Evolutionary conservation across 148 eudicot genomes (phyloP).

Genomic region (Silene latifolia): DNA sequence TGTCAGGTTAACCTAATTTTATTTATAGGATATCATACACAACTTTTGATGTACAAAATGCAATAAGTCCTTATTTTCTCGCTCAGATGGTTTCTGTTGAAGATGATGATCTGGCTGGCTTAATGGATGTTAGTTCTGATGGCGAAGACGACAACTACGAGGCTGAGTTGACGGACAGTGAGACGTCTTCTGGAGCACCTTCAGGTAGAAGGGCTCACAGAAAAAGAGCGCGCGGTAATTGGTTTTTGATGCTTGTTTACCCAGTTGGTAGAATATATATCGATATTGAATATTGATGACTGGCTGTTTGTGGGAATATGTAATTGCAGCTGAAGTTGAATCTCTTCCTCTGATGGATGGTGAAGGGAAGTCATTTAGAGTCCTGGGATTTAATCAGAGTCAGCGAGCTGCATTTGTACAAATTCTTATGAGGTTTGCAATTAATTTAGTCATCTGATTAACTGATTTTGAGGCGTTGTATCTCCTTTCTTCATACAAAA

Average conservation of each 20-base stretch:
- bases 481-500: background rate
- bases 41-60: background rate
- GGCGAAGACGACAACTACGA: conserved; percentile 95
- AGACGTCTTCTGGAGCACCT: conserved; percentile 52
- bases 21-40: background rate
- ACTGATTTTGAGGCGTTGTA: background rate
- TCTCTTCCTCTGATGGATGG: conserved; percentile 92
- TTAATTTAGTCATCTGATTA: conserved; percentile 7
- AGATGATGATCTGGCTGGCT: conserved; percentile 94
- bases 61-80: background rate
- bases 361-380: conserved; percentile 84
- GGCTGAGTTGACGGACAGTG: conserved; percentile 73
- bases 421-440: conserved; percentile 77
- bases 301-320: conserved; percentile 8
- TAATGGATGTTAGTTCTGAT: conserved; percentile 87
- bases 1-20: background rate
- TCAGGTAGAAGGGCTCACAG: conserved; percentile 59
- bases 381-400: conserved; percentile 83
- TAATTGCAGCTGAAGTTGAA: conserved; percentile 55
- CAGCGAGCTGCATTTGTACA: conserved; percentile 91
- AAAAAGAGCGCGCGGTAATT: conserved; percentile 79
- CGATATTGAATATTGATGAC: conserved; percentile 4
- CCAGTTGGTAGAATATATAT: background rate
- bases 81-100: conserved; percentile 88
- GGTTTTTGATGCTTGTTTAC: background rate